phyloP scores from a whole-genome alignment of 805 yeast genomes.

The Wickerhamomyces rabaulensis region DNA sequence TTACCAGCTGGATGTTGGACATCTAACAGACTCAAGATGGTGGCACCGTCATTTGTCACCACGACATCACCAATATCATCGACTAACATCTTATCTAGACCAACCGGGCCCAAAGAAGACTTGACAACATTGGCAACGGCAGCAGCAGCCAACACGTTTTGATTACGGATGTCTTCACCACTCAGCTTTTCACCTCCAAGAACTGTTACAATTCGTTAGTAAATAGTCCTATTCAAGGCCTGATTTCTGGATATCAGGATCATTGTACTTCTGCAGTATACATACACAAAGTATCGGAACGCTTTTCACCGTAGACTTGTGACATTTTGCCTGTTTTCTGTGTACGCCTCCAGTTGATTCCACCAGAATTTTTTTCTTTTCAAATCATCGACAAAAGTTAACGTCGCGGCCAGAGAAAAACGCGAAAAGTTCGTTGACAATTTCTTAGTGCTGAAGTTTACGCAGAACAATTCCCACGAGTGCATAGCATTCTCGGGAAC shows the following conservation, averaged over 20 bases:
- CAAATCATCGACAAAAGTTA: background rate
- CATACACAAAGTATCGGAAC: constrained; percentile 82
- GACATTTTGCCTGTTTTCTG: constrained; percentile 31
- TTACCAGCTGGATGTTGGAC: constrained; percentile 99
- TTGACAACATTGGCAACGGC: constrained; percentile 98
- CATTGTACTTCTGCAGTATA: background rate
- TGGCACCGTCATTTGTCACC: constrained; percentile 98
- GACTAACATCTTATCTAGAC: constrained; percentile 95
- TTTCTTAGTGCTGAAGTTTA: constrained; percentile 15
- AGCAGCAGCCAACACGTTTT: constrained; percentile 94
- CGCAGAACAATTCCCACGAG: constrained; percentile 3
- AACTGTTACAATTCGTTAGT: constrained; percentile 31
- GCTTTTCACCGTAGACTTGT: constrained; percentile 69
- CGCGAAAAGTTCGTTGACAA: background rate
- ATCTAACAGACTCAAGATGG: constrained; percentile 82
- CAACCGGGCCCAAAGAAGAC: constrained; percentile 96
- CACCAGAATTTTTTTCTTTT: constrained; percentile 12
- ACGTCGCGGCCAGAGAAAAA: background rate
- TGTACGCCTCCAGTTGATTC: background rate
- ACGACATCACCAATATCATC: constrained; percentile 99
- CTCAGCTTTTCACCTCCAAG: constrained; percentile 93
- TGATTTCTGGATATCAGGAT: background rate
- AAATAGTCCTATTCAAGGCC: background rate
- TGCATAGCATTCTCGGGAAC: no score
- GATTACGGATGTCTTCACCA: constrained; percentile 95